Percentiles rank a stretch among this genome's conserved stretches.
Evolutionary conservation across 495 filamentous ascomycete species (phyloP).

Genomic region (Aspergillus haitiensis): DNA sequence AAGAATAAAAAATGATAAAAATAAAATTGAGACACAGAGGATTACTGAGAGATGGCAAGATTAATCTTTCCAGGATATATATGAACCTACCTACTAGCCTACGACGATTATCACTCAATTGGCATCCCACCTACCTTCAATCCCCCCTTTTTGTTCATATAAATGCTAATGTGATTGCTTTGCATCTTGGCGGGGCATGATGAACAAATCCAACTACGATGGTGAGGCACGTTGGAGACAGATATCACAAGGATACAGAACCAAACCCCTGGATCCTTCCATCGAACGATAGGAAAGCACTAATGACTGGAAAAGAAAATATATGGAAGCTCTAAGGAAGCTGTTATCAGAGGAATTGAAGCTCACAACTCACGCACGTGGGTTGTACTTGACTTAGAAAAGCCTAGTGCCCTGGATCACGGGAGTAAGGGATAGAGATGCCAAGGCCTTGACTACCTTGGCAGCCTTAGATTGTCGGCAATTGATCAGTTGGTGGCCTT

Average conservation of each 20-base stretch:
- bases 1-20: constrained; percentile 13
- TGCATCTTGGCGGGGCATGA: constrained; percentile 16
- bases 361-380: constrained; percentile 10
- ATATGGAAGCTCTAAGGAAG: constrained; percentile 13
- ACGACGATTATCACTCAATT: background rate
- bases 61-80: no score
- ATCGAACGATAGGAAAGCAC: background rate
- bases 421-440: background rate
- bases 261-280: background rate
- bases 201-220: constrained; percentile 14
- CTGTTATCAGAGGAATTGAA: constrained; percentile 17
- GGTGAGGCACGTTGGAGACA: constrained; percentile 14
- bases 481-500: no score
- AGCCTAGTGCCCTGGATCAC: background rate
- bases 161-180: constrained; percentile 8
- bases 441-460: no score
- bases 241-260: background rate
- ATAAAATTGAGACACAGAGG: background rate
- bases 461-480: background rate
- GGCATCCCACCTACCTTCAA: background rate
- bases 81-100: background rate
- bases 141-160: constrained; percentile 1
- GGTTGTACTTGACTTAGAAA: background rate
- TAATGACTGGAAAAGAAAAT: background rate
- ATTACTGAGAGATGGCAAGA: no score